Conservation (phyloP, 257 asterid species). For the Lavandula angustifolia region DNA sequence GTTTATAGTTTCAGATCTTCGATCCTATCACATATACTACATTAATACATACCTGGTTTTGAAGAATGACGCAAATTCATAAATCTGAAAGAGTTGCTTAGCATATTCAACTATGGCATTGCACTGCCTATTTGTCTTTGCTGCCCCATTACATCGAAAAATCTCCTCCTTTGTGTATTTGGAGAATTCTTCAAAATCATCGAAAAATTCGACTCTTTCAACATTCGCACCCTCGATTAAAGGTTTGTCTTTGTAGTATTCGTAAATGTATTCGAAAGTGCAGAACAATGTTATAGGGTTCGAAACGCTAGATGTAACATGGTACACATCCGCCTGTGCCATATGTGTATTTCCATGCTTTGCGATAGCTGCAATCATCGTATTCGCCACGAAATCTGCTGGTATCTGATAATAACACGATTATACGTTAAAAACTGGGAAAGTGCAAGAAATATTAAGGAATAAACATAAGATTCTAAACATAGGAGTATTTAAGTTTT, state of each 20-base stretch:
- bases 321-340: background rate
- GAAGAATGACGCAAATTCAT: too few species aligned
- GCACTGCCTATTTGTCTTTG: constrained; percentile 8
- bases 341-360: background rate
- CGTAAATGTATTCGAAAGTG: constrained; percentile 27
- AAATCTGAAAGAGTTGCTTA: too few species aligned
- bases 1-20: too few species aligned
- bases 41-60: too few species aligned
- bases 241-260: constrained; percentile 34
- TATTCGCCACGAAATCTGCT: background rate
- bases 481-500: too few species aligned
- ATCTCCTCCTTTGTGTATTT: constrained; percentile 25
- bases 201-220: constrained; percentile 21
- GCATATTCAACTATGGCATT: constrained; percentile 34
- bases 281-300: constrained; percentile 35
- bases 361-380: background rate
- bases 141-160: background rate
- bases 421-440: too few species aligned
- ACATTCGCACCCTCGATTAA: background rate
- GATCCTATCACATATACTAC: too few species aligned
- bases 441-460: too few species aligned
- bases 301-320: constrained; percentile 18
- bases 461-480: too few species aligned
- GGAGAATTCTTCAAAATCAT: constrained; percentile 36
- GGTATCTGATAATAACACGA: constrained; percentile 18